Evolutionary conservation across 371 early-diverging fungal genomes (phyloP), one percentile per base, ranked within the genome.

Genomic region (Mucor circinelloides): DNA sequence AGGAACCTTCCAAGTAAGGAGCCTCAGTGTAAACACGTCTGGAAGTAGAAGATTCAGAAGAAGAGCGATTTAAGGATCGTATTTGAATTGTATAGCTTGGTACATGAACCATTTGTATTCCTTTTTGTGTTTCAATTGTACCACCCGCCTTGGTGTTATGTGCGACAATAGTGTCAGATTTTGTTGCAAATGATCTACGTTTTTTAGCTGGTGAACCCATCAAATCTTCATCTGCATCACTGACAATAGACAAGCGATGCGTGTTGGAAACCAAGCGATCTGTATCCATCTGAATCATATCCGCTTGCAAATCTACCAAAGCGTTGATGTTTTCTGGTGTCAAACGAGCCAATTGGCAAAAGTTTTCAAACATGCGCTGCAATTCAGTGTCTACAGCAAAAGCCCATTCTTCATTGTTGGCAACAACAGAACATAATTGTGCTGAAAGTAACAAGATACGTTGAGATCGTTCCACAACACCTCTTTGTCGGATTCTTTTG

Each of bases 401-500:
- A 15, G 76, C 60, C 82, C 79, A 79, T 27, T 73, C 77, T 58
- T 81, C 77, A 34, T 75, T 69, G 15, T 61, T 66, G 9, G 82
- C 79, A 9, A 76, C 77, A 15, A 81, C 58, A 0, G 82, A 72
- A 31, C 82, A 81, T 2, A 81, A 64, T 9, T 73, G 64, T 25
- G 76, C 75, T 21, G 76, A 77, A 0, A 79, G 44, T 3, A 72
- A 21, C 1, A 79, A 21, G 3, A 81, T 56, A 0, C 79, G 57
- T 27, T 77, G 79, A 31, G 74, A 63, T 17, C 79, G 68, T n/a
- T 81, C 75, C 2, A 77, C 67, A 0, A 77, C 77, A 17, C 71
- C 78, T 13, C 73, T 54, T 25, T 78, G 75, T 34, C 71, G 21
- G n/a, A 78, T 78, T 9, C 77, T 77, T 34, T 86, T 84, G 31